Base-by-base conservation (phyloP, 805 yeast species). In the Priceomyces melissophilus region DNA sequence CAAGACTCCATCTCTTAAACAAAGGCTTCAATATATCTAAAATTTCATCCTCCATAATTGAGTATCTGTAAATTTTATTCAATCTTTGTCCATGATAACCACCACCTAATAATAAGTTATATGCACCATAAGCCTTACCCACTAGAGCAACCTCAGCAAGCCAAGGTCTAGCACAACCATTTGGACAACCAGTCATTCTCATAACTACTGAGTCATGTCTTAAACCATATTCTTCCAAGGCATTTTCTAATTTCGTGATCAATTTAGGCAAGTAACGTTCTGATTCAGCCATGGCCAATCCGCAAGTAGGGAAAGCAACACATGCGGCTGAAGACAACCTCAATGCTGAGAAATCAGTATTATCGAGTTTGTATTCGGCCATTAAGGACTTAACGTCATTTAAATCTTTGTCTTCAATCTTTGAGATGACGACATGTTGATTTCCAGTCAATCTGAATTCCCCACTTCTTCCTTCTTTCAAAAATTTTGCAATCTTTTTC, bases 151-250 rank as follows among this genome's bases (percentile, higher is more conserved):
- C 81, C 64, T 91, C 98, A 3, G 97, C 98, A 38, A 91, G 69
- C 97, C 97, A 91, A 23, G 98, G 98, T 65, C 98, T 82, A 16
- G 98, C 93, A 73, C 98, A 91, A 52, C 98, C 98, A 63, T 91
- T 91, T 41, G 97, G 97, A 76, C 98, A 91, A 42, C 98, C 98
- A 25, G 97, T 91, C 97, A 91, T 90, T 72, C 98, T 81, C 95
- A 91, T 85, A 16, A 89, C 96, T 50, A 91, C 77, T 6, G 96
- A 82, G 65, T 91, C 98, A 55, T 89, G 96, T 59, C 96, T 84
- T 54, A 91, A 76, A 7, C 98, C 98, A 50, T 82, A 81, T 57
- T 89, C 96, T 66, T 91, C 97, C 43, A 91, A 72, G 14, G 88
- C 81, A n/a, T 71, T 78, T 65, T 91, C 98, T 45, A 91, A 69